These are phyloP conservation scores for Elsinoe perseae DNA, from an alignment of 2,329 filamentous ascomycete species.

Conservation along the genomic window DNA sequence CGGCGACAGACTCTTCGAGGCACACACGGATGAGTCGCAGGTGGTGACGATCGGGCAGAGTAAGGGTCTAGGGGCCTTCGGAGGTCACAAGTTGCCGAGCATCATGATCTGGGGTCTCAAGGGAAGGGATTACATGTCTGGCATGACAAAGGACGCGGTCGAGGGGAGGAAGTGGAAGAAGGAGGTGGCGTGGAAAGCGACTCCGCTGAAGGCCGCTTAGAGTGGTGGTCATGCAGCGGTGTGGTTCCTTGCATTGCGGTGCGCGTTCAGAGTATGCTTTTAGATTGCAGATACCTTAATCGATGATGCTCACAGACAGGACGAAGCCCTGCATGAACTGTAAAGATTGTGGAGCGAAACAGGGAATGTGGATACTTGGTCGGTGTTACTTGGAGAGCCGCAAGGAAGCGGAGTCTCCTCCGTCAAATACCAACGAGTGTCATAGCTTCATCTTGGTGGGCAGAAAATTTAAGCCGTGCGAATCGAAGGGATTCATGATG, in stretches of 20 bases:
- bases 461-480: not conserved
- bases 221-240: not conserved
- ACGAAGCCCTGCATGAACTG: not conserved
- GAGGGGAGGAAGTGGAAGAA: constrained; percentile 23
- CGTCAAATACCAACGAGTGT: not conserved
- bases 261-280: not conserved
- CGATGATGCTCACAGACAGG: not conserved
- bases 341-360: not conserved
- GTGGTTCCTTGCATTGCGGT: not conserved
- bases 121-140: constrained; percentile 31
- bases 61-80: constrained; percentile 33
- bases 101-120: constrained; percentile 34
- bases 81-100: constrained; percentile 33
- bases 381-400: not conserved
- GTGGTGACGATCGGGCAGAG: constrained; percentile 34
- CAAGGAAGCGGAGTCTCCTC: not conserved
- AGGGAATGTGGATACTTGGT: not conserved
- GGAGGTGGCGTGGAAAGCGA: constrained; percentile 20
- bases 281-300: constrained; percentile 8
- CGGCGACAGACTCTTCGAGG: constrained; percentile 21
- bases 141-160: constrained; percentile 22
- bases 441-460: not conserved
- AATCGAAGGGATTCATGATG: not conserved
- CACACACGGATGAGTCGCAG: constrained; percentile 28
- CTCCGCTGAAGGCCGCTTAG: constrained; percentile 10